Evolutionary conservation across 495 filamentous ascomycete genomes (phyloP).

Genomic region (Neurospora sp.): DNA sequence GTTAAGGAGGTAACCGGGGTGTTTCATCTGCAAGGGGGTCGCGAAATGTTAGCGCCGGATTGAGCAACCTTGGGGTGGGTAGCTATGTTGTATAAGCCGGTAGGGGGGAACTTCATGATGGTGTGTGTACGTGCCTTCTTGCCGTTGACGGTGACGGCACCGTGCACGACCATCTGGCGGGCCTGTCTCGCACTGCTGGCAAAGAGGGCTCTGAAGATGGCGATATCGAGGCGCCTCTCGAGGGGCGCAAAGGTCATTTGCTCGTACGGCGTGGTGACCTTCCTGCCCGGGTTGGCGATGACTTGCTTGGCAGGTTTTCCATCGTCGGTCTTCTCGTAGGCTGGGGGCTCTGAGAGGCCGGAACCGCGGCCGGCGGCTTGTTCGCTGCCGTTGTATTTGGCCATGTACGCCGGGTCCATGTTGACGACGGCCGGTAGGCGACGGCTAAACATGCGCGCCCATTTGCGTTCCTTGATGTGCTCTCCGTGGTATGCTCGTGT

Average conservation of each 20-base stretch:
- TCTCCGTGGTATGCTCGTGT: constrained; percentile 89
- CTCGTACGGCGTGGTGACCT: constrained; percentile 61
- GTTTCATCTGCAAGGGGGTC: constrained; percentile 55
- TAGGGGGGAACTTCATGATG: not conserved
- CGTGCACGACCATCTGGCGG: constrained; percentile 86
- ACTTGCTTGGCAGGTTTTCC: not conserved
- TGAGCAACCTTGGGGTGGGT: not conserved
- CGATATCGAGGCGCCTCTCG: constrained; percentile 82
- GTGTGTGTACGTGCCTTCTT: constrained; percentile 57
- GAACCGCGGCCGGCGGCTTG: constrained; percentile 73
- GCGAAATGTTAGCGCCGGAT: constrained; percentile 1
- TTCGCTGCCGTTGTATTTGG: constrained; percentile 67
- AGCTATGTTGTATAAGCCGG: not conserved
- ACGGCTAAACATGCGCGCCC: constrained; percentile 82
- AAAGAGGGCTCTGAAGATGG: constrained; percentile 86
- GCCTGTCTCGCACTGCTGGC: constrained; percentile 92
- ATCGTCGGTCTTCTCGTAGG: not conserved
- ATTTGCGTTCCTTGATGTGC: constrained; percentile 79
- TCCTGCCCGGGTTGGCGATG: not conserved
- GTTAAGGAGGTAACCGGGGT: constrained; percentile 91
- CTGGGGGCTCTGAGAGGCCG: constrained; percentile 29
- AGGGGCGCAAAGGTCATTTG: constrained; percentile 86
- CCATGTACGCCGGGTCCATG: constrained; percentile 71
- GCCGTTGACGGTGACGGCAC: constrained; percentile 89
- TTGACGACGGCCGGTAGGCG: constrained; percentile 69